Percentiles rank a stretch among this genome's conserved stretches.
Evolutionary conservation across 1,284 basidiomycete species (phyloP).

Genomic region (Cutaneotrichosporon sp.): DNA sequence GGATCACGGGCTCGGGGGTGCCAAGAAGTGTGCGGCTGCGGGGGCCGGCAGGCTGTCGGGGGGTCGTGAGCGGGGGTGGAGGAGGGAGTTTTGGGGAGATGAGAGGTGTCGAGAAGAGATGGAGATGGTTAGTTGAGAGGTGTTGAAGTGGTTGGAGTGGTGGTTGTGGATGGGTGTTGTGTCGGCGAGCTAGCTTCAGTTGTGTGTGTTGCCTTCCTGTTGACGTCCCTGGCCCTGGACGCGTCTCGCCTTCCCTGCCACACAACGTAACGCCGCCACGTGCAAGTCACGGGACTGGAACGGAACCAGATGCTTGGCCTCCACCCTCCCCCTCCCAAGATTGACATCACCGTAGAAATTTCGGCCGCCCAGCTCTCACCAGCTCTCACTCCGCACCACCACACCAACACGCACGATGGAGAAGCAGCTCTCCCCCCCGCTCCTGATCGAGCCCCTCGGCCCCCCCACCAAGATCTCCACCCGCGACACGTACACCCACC

Average conservation of each 20-base stretch:
- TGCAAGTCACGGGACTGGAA: background rate
- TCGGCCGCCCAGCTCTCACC: background rate
- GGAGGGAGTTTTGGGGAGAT: background rate
- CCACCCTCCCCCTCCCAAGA: background rate
- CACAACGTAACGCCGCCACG: slow-evolving; percentile 1
- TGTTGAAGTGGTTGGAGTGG: background rate
- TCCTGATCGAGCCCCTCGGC: slow-evolving; percentile 41
- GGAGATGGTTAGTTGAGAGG: background rate
- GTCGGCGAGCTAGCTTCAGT: background rate
- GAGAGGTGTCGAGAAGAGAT: background rate
- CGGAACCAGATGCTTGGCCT: background rate
- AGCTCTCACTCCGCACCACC: background rate
- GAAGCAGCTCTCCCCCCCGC: slow-evolving; percentile 45
- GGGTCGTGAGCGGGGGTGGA: no score
- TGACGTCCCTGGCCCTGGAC: slow-evolving; percentile 1
- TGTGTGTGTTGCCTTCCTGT: background rate
- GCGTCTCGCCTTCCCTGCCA: background rate
- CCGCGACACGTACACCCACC: slow-evolving; percentile 34
- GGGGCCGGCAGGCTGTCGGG: background rate
- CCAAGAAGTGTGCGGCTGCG: background rate
- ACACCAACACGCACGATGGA: slow-evolving; percentile 36
- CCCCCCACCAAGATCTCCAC: slow-evolving; percentile 33
- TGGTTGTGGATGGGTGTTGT: background rate
- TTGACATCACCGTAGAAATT: slow-evolving; percentile 9
- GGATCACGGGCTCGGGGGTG: background rate